Evolutionary conservation across 345 rosid species (phyloP), one percentile per base, ranked within the genome.

Genomic region (Streptanthus diversifolius): DNA sequence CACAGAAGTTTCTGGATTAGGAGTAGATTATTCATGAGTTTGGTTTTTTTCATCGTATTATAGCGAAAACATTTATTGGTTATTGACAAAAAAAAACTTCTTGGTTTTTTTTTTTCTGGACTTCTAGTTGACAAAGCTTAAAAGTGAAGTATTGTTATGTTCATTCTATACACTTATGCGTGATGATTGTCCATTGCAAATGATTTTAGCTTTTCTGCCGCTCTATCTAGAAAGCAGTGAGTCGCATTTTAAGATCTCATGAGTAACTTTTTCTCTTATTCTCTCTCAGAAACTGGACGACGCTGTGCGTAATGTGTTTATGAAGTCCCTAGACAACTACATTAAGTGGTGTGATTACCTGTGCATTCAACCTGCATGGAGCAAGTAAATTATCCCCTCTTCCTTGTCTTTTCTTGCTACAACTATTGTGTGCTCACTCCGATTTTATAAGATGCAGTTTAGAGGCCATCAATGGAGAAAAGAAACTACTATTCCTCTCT

Each of bases 321-420:
- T 79, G 64, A 91, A 91, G 86, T 88, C 97, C 33, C 87, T 93
- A 37, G 97, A 88, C 0, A 93, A 93, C 80, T 91, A 93, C 83
- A 83, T 81, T 30, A 91, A 87, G 78, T 93, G 98, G 98, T 93
- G 98, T 77, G 67, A 79, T 61, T 95, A 95, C 85, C 77, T 95
- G 74, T 73, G 87, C 81, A 75, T 95, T 79, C 96, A 81, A 74
- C 93, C 97, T 48, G 93, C 88, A 30, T 95, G 96, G 95, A 82
- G 91, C 89, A 83, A 81, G 98, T 93, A 87, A 68, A 80, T 29
- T 53, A 49, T 65, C 45, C 61, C 4, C 76, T 43, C 40, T 27
- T 64, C 44, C 18, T 43, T 37, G 25, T 71, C 60, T 77, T 59
- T 67, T 48, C 47, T 58, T 73, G 48, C 69, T 79, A 48, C 65